Evolutionary conservation across 768 basidiomycete species (phyloP).

Genomic region (Tylopilus felleus): DNA sequence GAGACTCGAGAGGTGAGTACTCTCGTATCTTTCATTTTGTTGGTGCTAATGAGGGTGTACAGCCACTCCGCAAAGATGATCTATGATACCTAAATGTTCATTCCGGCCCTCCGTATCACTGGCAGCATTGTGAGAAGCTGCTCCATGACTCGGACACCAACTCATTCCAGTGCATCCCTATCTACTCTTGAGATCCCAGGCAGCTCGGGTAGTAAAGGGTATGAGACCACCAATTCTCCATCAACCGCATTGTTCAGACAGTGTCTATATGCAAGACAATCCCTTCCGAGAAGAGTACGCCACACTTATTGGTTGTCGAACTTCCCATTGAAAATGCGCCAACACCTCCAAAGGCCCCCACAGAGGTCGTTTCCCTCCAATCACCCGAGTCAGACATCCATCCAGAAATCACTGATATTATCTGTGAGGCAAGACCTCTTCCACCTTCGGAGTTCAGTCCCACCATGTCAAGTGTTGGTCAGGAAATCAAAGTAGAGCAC

Average conservation of each 20-base stretch:
- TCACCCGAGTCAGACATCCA: constrained; percentile 25
- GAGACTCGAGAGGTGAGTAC: constrained; percentile 42
- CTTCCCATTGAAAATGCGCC: constrained; percentile 21
- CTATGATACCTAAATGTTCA: constrained; percentile 95
- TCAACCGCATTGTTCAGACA: constrained; percentile 52
- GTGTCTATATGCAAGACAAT: constrained; percentile 40
- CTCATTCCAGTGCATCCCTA: constrained; percentile 28
- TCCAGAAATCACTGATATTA: constrained; percentile 16
- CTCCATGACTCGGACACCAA: constrained; percentile 30
- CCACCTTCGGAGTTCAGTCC: constrained; percentile 38
- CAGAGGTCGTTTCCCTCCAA: constrained; percentile 25
- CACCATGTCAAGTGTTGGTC: constrained; percentile 19
- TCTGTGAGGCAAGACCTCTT: constrained; percentile 35
- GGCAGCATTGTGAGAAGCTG: constrained; percentile 69
- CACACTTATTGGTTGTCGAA: constrained; percentile 36
- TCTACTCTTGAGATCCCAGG: constrained; percentile 31
- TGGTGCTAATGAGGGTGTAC: constrained; percentile 10
- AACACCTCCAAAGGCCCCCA: constrained; percentile 27
- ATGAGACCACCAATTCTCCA: constrained; percentile 41
- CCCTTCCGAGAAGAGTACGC: constrained; percentile 33
- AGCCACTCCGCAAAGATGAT: constrained; percentile 84
- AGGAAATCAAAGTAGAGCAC: constrained; percentile 21
- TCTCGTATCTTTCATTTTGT: background rate
- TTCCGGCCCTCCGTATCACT: constrained; percentile 68
- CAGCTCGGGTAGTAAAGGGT: constrained; percentile 49